These are phyloP conservation scores for Byssothecium circinans DNA, from an alignment of 2,329 filamentous ascomycete species.

Conservation along the genomic window DNA sequence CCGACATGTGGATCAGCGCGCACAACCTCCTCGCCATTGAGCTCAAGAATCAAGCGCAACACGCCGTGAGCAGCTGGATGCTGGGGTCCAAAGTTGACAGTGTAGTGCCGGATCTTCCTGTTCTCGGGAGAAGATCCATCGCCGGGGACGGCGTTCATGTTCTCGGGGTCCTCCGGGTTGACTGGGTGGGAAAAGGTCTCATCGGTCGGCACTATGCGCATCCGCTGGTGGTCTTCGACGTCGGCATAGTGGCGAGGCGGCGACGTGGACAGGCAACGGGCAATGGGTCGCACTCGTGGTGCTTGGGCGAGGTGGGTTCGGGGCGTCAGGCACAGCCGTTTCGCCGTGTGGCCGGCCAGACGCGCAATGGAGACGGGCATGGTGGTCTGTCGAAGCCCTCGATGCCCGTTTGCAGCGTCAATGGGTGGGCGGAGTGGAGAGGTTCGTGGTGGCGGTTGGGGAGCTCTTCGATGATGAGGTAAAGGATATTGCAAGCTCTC, in stretches of 20 bases:
- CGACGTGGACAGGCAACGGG: slow-evolving; percentile 68
- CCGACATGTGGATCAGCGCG: slow-evolving; percentile 96
- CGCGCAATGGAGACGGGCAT: slow-evolving; percentile 74
- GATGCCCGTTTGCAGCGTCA: slow-evolving; percentile 36
- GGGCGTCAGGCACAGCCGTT: slow-evolving; percentile 64
- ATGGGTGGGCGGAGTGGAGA: slow-evolving; percentile 39
- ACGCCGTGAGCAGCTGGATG: slow-evolving; percentile 98
- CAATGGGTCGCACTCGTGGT: slow-evolving; percentile 46
- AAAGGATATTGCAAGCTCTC: slow-evolving; percentile 25
- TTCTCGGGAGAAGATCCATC: slow-evolving; percentile 52
- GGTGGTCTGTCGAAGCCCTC: slow-evolving; percentile 41
- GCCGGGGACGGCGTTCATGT: slow-evolving; percentile 48
- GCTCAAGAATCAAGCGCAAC: slow-evolving; percentile 93
- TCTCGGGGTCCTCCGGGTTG: slow-evolving; percentile 48
- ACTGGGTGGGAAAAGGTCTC: slow-evolving; percentile 61
- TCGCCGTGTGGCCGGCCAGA: slow-evolving; percentile 71
- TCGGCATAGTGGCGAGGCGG: slow-evolving; percentile 65
- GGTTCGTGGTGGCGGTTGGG: slow-evolving; percentile 35
- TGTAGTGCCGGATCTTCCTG: slow-evolving; percentile 97
- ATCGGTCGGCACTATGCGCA: slow-evolving; percentile 66
- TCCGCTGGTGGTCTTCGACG: slow-evolving; percentile 52
- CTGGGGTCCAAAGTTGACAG: slow-evolving; percentile 98
- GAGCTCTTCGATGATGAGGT: slow-evolving; percentile 33
- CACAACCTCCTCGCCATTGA: slow-evolving; percentile 97
- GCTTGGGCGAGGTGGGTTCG: slow-evolving; percentile 46